Evolutionary conservation across 306 rosid species (phyloP).

Genomic region (Casuarina glauca): DNA sequence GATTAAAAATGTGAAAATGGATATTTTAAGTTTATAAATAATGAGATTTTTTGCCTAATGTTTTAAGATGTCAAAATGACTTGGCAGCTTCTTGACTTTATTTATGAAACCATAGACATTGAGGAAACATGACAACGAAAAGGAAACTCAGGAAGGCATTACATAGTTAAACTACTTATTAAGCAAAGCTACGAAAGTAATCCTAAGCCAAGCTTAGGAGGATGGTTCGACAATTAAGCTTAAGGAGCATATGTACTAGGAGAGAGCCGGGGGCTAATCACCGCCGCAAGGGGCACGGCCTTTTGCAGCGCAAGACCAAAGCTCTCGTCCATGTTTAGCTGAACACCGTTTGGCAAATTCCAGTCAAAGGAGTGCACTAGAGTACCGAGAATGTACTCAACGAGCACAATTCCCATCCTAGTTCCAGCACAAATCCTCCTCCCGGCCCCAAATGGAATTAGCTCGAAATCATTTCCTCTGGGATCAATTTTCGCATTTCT

Average conservation of each 20-base stretch:
- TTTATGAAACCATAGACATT: neutral
- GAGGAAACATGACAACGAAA: too few species aligned
- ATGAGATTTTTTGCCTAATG: too few species aligned
- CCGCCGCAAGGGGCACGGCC: conserved; percentile 37
- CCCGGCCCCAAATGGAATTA: conserved; percentile 56
- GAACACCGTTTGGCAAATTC: conserved; percentile 36
- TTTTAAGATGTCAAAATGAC: too few species aligned
- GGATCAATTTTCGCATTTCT: conserved; percentile 36
- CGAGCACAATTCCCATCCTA: conserved; percentile 40
- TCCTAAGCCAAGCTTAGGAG: neutral
- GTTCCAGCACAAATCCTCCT: conserved; percentile 53
- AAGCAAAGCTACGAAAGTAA: neutral
- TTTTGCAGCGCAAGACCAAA: conserved; percentile 52
- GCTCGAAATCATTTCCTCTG: conserved; percentile 45
- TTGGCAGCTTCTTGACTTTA: neutral
- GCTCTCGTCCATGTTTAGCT: conserved; percentile 47
- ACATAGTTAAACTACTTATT: neutral
- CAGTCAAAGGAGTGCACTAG: conserved; percentile 53
- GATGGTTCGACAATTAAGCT: neutral
- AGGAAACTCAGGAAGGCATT: neutral
- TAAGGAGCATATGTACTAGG: conserved; percentile 34
- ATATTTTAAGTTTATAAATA: too few species aligned
- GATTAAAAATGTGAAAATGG: too few species aligned
- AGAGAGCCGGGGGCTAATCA: conserved; percentile 34
- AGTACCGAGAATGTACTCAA: conserved; percentile 44